Evolutionary conservation across 2,329 filamentous ascomycete species (phyloP).

Genomic region (Remersonia thermophila): DNA sequence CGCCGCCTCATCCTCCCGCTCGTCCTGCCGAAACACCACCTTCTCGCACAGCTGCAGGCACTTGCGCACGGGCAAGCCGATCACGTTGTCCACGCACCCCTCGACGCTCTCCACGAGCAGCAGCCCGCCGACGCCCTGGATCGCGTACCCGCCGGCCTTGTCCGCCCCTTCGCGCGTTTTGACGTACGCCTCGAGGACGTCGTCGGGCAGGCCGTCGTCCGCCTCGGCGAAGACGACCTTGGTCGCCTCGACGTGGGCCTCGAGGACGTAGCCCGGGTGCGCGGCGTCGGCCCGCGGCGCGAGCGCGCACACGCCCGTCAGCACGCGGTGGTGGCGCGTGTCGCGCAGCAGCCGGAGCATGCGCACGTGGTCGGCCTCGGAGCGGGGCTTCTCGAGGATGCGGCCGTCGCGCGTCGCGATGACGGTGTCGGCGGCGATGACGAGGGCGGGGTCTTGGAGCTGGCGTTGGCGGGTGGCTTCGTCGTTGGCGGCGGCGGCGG

Average conservation of each 20-base stretch:
- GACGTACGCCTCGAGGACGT: conserved; percentile 68
- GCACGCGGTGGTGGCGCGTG: conserved; percentile 64
- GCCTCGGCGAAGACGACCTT: conserved; percentile 71
- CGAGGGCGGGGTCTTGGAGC: conserved; percentile 60
- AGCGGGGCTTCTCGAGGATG: conserved; percentile 84
- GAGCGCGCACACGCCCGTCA: conserved; percentile 76
- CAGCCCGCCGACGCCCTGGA: conserved; percentile 80
- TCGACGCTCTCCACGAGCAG: conserved; percentile 82
- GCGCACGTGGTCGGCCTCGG: conserved; percentile 64
- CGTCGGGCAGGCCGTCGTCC: conserved; percentile 51
- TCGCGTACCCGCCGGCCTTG: conserved; percentile 90
- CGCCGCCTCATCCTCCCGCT: conserved; percentile 43
- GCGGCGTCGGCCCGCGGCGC: conserved; percentile 67
- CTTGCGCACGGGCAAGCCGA: conserved; percentile 72
- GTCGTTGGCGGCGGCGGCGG: background rate
- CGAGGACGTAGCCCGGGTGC: conserved; percentile 75
- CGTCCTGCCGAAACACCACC: conserved; percentile 65
- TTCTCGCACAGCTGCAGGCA: conserved; percentile 76
- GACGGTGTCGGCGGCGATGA: conserved; percentile 84
- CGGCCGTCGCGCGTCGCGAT: conserved; percentile 64
- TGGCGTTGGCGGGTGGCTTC: background rate
- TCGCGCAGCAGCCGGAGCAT: conserved; percentile 80
- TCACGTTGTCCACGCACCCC: conserved; percentile 84
- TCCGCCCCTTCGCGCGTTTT: conserved; percentile 83
- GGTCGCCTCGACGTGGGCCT: conserved; percentile 79